phyloP scores from a whole-genome alignment of 2,329 filamentous ascomycete species.

The Fusarium longipes region DNA sequence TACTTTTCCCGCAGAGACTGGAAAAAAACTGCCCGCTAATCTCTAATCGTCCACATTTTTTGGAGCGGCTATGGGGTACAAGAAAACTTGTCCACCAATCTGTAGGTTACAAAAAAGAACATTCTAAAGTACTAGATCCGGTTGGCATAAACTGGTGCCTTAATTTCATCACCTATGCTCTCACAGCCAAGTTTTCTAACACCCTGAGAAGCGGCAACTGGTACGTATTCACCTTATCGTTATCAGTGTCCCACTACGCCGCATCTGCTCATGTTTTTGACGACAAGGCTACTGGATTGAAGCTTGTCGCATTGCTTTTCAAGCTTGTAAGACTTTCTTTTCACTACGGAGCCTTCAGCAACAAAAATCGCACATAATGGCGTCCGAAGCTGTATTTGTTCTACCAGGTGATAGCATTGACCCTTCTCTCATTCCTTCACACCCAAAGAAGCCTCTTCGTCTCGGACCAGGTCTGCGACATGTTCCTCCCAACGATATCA shows the following conservation, averaged over 20 bases:
- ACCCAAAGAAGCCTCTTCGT: conserved; percentile 77
- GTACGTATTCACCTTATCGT: conserved; percentile 38
- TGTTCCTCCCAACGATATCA: conserved; percentile 79
- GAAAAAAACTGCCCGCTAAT: conserved; percentile 47
- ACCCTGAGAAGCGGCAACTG: background rate
- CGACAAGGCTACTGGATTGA: conserved; percentile 8
- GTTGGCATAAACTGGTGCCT: background rate
- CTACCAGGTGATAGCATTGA: conserved; percentile 85
- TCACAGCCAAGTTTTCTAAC: background rate
- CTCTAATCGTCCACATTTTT: conserved; percentile 41
- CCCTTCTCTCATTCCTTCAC: conserved; percentile 71
- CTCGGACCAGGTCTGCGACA: conserved; percentile 87
- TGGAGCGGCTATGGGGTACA: conserved; percentile 1
- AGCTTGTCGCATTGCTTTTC: conserved; percentile 33
- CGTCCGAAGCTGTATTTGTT: conserved; percentile 70
- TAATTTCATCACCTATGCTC: background rate
- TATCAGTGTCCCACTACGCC: conserved; percentile 34
- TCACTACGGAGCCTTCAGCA: background rate
- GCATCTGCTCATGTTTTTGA: conserved; percentile 26
- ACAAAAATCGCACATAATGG: conserved; percentile 57
- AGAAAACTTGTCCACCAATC: background rate
- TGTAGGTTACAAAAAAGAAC: background rate
- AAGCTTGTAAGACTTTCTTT: conserved; percentile 4
- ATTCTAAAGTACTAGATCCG: background rate
- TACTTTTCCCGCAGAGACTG: conserved; percentile 41